Percentiles rank a stretch among this genome's conserved stretches.
phyloP scores from a whole-genome alignment of 2,329 filamentous ascomycete species.

The Ophiostoma perfectum region DNA sequence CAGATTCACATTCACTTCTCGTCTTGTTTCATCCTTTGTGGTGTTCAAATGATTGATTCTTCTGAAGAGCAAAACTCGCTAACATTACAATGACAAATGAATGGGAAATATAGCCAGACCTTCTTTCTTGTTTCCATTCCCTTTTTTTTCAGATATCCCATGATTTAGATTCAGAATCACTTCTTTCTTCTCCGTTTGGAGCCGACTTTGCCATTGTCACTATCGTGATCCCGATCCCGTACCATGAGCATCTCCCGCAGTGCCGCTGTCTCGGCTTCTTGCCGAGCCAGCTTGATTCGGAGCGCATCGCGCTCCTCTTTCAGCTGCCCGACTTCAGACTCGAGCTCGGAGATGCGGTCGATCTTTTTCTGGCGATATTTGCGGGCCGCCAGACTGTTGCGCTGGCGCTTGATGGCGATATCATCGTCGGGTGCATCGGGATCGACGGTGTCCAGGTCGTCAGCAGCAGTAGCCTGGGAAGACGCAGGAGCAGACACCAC shows the following conservation, averaged over 20 bases:
- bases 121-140: background rate
- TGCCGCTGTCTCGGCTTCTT: slow-evolving; percentile 55
- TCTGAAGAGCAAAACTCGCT: background rate
- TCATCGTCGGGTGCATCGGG: slow-evolving; percentile 22
- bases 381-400: slow-evolving; percentile 58
- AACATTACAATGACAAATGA: background rate
- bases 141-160: background rate
- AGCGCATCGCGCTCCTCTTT: slow-evolving; percentile 53
- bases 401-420: slow-evolving; percentile 46
- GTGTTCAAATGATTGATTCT: background rate
- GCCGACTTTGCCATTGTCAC: background rate
- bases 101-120: background rate
- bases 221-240: slow-evolving; percentile 15
- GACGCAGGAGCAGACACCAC: background rate
- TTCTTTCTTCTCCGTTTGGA: background rate
- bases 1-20: background rate
- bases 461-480: background rate
- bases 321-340: slow-evolving; percentile 48
- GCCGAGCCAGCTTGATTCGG: slow-evolving; percentile 49
- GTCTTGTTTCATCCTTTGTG: background rate
- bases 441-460: background rate
- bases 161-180: background rate
- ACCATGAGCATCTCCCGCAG: slow-evolving; percentile 41
- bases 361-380: slow-evolving; percentile 60
- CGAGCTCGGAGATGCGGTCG: slow-evolving; percentile 53